Evolutionary conservation across 345 rosid genomes (phyloP).

Genomic region (Tarenaya hassleriana): DNA sequence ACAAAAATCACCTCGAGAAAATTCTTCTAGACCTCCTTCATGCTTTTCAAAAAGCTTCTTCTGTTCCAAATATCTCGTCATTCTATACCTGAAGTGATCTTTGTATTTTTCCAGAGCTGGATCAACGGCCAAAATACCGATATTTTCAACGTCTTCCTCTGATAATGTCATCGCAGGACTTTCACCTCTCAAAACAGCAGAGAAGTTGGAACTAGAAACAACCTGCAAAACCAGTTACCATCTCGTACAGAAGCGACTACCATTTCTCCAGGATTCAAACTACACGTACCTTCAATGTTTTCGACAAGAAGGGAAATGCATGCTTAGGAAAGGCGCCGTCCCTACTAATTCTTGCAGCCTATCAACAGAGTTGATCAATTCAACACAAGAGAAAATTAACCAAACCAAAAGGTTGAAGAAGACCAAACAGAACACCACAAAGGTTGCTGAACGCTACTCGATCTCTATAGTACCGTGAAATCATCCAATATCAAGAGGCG

Average conservation of each 20-base stretch:
- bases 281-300: not conserved
- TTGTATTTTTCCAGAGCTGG: slow-evolving; percentile 44
- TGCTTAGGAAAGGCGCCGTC: not conserved
- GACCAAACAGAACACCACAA: no score
- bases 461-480: no score
- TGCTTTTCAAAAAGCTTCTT: slow-evolving; percentile 43
- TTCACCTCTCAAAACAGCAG: slow-evolving; percentile 43
- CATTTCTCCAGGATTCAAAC: not conserved
- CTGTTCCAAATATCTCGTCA: slow-evolving; percentile 46
- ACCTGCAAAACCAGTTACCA: slow-evolving; percentile 16
- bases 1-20: slow-evolving; percentile 45
- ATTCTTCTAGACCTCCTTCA: slow-evolving; percentile 71
- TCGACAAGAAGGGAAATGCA: not conserved
- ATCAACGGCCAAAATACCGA: slow-evolving; percentile 45
- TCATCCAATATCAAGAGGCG: no score
- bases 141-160: slow-evolving; percentile 35
- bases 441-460: no score
- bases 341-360: not conserved
- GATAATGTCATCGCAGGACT: slow-evolving; percentile 29
- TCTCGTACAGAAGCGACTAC: not conserved
- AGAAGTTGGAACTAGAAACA: slow-evolving; percentile 24
- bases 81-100: slow-evolving; percentile 55
- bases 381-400: not conserved
- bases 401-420: no score
- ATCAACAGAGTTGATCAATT: not conserved